Evolutionary conservation across 2,329 filamentous ascomycete genomes (phyloP).

Genomic region (Nannizziopsis barbatae): DNA sequence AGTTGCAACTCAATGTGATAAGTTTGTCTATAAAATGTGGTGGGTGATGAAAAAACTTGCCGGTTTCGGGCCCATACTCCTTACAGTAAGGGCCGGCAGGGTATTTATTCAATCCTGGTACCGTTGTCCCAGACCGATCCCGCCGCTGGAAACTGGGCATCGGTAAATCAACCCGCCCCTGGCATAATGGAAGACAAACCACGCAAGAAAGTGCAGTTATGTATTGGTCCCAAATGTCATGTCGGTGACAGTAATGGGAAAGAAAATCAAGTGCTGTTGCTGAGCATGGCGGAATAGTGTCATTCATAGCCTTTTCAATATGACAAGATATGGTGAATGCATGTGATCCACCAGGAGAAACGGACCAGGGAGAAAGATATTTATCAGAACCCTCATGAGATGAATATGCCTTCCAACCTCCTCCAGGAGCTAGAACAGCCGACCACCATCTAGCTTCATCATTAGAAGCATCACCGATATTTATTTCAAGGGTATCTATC

Average conservation of each 20-base stretch:
- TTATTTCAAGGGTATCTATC: too few relatives aligned
- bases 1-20: constrained; percentile 21
- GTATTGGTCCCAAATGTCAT: constrained; percentile 18
- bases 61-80: too few relatives aligned
- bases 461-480: constrained; percentile 9
- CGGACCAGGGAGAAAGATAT: constrained; percentile 11
- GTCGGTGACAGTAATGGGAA: constrained; percentile 16
- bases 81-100: too few relatives aligned
- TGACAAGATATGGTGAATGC: constrained; percentile 1
- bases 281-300: neutral
- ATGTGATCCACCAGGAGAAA: neutral
- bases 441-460: constrained; percentile 14
- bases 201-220: constrained; percentile 19
- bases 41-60: too few relatives aligned
- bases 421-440: constrained; percentile 13
- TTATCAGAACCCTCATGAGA: neutral
- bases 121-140: neutral
- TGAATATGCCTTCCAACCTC: constrained; percentile 14
- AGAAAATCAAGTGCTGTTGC: constrained; percentile 18
- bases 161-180: constrained; percentile 3
- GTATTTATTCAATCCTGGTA: neutral
- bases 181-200: constrained; percentile 17
- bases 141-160: neutral
- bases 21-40: constrained; percentile 16
- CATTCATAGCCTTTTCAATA: neutral